phyloP scores from a whole-genome alignment of 768 basidiomycete species.

The Pleurotus ostreatus region DNA sequence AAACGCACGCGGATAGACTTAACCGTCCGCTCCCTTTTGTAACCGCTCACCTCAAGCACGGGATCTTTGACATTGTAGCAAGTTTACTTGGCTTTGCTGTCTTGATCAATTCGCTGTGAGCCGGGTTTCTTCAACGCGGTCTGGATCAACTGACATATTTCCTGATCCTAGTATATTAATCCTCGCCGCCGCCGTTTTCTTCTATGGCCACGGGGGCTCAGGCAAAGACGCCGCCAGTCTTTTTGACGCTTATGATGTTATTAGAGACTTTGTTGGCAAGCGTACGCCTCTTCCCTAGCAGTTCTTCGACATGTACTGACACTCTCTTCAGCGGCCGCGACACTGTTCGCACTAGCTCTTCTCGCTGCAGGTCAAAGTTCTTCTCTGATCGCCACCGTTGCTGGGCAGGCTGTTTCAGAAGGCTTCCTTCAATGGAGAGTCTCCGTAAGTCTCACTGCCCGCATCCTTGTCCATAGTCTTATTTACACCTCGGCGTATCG shows the following conservation, averaged over 20 bases:
- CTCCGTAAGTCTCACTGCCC: conserved; percentile 27
- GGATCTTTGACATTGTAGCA: conserved; percentile 59
- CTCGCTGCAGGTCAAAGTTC: conserved; percentile 85
- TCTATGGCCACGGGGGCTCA: conserved; percentile 31
- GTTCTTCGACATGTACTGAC: no score
- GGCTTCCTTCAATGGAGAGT: conserved; percentile 87
- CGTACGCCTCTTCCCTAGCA: conserved; percentile 33
- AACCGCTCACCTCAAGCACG: conserved; percentile 60
- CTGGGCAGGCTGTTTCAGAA: conserved; percentile 88
- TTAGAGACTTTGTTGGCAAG: conserved; percentile 62
- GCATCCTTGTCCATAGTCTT: not conserved
- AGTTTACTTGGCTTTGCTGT: conserved; percentile 83
- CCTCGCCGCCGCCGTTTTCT: conserved; percentile 80
- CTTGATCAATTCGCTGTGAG: conserved; percentile 80
- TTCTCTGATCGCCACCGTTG: conserved; percentile 83
- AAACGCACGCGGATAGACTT: conserved; percentile 48
- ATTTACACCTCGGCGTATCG: conserved; percentile 22
- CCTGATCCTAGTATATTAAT: conserved; percentile 61
- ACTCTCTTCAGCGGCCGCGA: conserved; percentile 57
- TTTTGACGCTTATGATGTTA: conserved; percentile 79
- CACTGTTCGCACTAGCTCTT: conserved; percentile 85
- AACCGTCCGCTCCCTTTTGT: conserved; percentile 57
- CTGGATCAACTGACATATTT: conserved; percentile 6
- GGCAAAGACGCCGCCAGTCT: conserved; percentile 51
- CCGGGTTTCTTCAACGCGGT: conserved; percentile 9